Base-by-base conservation (phyloP, 805 yeast species). In the Hanseniaspora pseudoguilliermondii region DNA sequence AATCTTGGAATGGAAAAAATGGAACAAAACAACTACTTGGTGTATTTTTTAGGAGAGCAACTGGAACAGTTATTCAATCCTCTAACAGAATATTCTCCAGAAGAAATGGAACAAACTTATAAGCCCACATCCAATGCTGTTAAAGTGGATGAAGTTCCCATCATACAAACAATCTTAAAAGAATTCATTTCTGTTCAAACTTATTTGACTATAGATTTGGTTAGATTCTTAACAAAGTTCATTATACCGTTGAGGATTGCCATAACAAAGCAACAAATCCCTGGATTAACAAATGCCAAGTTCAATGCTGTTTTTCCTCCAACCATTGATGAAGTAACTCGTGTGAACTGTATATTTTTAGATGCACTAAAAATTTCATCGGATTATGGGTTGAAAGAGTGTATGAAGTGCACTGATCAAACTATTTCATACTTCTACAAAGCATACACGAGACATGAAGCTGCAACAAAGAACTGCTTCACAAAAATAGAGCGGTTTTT, bases 381-480 rank as follows among this genome's bases (percentile, higher is more conserved):
- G 2, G 79, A 82, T 0, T 79, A 68, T 64, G 96, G 96, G 2
- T 78, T 84, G 51, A 75, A 77, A 52, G 97, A 91, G 67, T 74
- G 87, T 3, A 68, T 91, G 58, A 82, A 79, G 59, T 95, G 91
- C 0, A 79, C 95, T 64, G 93, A 89, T 3, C 76, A 80, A 52
- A 82, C 93, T 0, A 75, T 91, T 16, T 96, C 97, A 0, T 88
- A 87, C 66, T 91, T 89, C 66, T 91, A 86, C 71, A 86, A 89
- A 64, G 95, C 97, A 0, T 86, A 86, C 62, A 86, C 89, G 74
- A 75, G 97, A 57, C 97, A 91, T 68, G 95, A 90, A 68, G 96
- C 96, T 9, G 96, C 95, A 20, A 78, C 93, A 11, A 82, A 81
- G 60, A 75, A 76, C 54, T 87, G 87, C 61, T 70, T 75, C 18